Evolutionary conservation across 768 basidiomycete species (phyloP).

Genomic region (Mycena vulgaris): DNA sequence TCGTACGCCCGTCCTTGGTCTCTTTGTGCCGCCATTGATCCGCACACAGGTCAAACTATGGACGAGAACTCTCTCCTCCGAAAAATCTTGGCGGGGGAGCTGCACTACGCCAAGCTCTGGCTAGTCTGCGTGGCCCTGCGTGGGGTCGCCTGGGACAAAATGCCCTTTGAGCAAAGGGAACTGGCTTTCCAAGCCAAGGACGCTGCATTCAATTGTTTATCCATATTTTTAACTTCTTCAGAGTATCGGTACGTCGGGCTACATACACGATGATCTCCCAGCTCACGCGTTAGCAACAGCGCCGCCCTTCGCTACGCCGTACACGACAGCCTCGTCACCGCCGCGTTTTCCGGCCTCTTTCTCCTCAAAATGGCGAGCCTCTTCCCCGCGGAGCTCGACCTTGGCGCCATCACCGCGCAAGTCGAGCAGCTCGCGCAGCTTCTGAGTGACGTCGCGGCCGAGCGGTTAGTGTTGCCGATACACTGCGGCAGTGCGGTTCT

Average conservation of each 20-base stretch:
- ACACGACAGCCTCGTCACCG: conserved; percentile 92
- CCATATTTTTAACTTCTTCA: conserved; percentile 85
- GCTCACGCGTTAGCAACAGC: conserved; percentile 54
- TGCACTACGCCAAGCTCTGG: conserved; percentile 96
- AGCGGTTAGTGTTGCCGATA: conserved; percentile 66
- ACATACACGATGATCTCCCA: neutral
- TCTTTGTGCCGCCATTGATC: conserved; percentile 12
- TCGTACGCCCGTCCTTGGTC: conserved; percentile 57
- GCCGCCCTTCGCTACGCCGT: conserved; percentile 94
- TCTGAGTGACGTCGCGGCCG: conserved; percentile 93
- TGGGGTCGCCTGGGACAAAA: conserved; percentile 95
- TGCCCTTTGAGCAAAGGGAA: conserved; percentile 95
- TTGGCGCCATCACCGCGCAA: conserved; percentile 82
- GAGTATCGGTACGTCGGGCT: conserved; percentile 76
- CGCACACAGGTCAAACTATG: conserved; percentile 75
- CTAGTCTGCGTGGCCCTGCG: conserved; percentile 93
- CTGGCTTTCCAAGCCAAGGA: conserved; percentile 97
- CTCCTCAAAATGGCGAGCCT: conserved; percentile 95
- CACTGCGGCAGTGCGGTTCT: neutral
- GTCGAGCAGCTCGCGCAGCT: conserved; percentile 94
- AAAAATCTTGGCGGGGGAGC: conserved; percentile 89
- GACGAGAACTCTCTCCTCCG: conserved; percentile 89
- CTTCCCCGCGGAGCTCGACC: conserved; percentile 88
- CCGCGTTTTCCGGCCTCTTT: conserved; percentile 93
- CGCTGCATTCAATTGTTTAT: conserved; percentile 88